Evolutionary conservation across 768 basidiomycete genomes (phyloP).

Genomic region (Nidularia pulvinata): DNA sequence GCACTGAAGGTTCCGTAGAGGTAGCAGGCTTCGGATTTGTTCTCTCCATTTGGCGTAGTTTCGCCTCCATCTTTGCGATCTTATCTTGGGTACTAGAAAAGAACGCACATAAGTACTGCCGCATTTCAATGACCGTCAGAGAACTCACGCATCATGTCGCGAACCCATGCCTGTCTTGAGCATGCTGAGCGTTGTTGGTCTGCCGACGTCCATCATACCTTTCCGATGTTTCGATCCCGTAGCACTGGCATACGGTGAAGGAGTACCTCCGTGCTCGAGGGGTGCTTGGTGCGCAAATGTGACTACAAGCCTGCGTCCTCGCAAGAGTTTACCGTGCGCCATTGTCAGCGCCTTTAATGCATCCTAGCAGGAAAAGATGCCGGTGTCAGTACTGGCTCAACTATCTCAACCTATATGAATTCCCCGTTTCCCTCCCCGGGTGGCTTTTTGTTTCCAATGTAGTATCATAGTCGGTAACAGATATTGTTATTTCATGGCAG

Average conservation of each 20-base stretch:
- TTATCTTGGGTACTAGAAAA: conserved; percentile 73
- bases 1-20: not conserved
- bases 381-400: not conserved
- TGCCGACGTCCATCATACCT: conserved; percentile 53
- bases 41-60: conserved; percentile 77
- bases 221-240: conserved; percentile 29
- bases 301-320: conserved; percentile 89
- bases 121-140: not conserved
- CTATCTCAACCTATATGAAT: not conserved
- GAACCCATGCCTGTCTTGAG: conserved; percentile 67
- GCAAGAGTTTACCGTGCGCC: conserved; percentile 78
- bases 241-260: conserved; percentile 9
- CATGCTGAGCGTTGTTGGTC: conserved; percentile 87
- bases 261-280: conserved; percentile 26
- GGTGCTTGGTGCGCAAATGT: conserved; percentile 91
- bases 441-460: not conserved
- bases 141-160: conserved; percentile 50
- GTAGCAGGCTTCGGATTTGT: conserved; percentile 22
- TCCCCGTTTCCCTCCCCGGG: not conserved
- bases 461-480: not conserved
- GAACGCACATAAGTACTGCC: not conserved
- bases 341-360: conserved; percentile 74
- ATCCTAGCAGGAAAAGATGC: conserved; percentile 56
- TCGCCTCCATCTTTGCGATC: conserved; percentile 96
- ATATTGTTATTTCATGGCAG: not conserved